Base-by-base conservation (phyloP, 208 protist genomes). In the Acanthamoeba sp. region DNA sequence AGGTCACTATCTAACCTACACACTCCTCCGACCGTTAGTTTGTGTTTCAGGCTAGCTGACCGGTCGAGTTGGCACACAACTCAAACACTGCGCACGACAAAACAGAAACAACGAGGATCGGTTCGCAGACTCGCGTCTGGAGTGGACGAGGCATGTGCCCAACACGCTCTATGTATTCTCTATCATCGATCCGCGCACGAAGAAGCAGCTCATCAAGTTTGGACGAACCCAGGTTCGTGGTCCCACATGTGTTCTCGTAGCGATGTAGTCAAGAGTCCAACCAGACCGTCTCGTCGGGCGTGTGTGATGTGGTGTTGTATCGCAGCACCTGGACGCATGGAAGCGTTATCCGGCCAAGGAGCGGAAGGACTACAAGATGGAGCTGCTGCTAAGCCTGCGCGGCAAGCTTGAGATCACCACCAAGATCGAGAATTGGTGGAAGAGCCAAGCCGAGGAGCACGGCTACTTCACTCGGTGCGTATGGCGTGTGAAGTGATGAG, bases 361-460 rank as follows among this genome's bases (percentile, higher is more conserved):
- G 38, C 29, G 84, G 22, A 42, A 71, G 16, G 34, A 66, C 32
- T 91, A 91, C 55, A 64, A 71, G 84, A 91, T 91, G 84, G 59
- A 42, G 20, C 84, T 91, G n/a, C 57, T 91, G 84, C 55, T 91
- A 16, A 48, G 32, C 84, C 29, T 91, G 16, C 84, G 84, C 24
- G 84, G 84, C 36, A 64, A 64, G 32, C 55, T 91, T 10, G 59
- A 91, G 38, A 27, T 50, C 32, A 91, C 59, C 34, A 91, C 84
- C 59, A 71, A 91, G 84, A 73, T 91, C 34, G 84, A 91, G 59
- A 91, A 91, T 50, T 91, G 84, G 84, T 91, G 84, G 84, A 91
- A 91, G 55, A 71, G 59, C 55, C 32, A 91, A 29, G 84, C 84
- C 38, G 55, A 91, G 52, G 59, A 62, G 20, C 16, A 71, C 24